Conservation (phyloP, 176 grass and related monocot species). For the Alopecurus myosuroides region DNA sequence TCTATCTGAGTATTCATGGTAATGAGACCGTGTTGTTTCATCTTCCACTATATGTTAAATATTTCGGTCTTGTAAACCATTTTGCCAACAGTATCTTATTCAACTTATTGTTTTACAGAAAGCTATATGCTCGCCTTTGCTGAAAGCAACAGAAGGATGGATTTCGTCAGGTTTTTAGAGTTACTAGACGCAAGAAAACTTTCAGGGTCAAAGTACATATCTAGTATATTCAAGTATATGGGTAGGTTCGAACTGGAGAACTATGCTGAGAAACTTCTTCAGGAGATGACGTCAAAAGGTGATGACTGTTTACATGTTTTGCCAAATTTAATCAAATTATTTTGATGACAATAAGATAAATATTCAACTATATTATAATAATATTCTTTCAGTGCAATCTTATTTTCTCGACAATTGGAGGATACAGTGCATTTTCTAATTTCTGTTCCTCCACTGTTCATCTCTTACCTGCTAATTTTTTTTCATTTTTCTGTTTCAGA, state of each 20-base stretch:
- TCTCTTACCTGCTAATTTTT: constrained; percentile 26
- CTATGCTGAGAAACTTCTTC: constrained; percentile 63
- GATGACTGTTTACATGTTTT: background rate
- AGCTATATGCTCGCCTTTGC: constrained; percentile 87
- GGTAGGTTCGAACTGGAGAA: constrained; percentile 51
- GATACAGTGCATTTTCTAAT: background rate
- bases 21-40: constrained; percentile 15
- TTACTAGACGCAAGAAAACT: constrained; percentile 57
- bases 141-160: constrained; percentile 62
- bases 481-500: constrained; percentile 44
- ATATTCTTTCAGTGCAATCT: background rate
- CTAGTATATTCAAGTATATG: constrained; percentile 65
- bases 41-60: background rate
- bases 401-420: constrained; percentile 5
- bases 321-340: constrained; percentile 9
- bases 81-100: background rate
- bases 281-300: constrained; percentile 61
- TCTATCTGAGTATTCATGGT: background rate
- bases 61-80: constrained; percentile 6
- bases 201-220: constrained; percentile 58
- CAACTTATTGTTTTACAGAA: constrained; percentile 51
- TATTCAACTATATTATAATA: background rate
- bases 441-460: constrained; percentile 6
- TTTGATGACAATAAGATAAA: constrained; percentile 23
- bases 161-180: constrained; percentile 56